Base-by-base conservation (phyloP, 805 yeast species). In the Scheffersomyces spartinae region DNA sequence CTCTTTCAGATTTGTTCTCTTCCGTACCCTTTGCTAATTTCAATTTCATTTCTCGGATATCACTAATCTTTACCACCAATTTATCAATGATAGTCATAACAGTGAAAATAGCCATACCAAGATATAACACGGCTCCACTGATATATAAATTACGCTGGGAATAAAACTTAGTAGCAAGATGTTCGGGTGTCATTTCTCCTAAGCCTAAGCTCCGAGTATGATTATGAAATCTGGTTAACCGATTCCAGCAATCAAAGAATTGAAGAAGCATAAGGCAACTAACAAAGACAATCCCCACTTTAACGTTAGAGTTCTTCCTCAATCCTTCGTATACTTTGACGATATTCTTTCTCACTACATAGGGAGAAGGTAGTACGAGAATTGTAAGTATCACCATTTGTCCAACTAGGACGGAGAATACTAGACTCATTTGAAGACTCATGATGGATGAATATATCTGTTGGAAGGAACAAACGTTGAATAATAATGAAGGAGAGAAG, bases 121-220 rank as follows among this genome's bases (percentile, higher is more conserved):
- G 60, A 45, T 68, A 74, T 31, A 74, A 46, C 4, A 72, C 74
- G 6, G 75, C 76, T 6, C 81, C 82, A 9, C 73, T 63, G 28
- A 74, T 59, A 43, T 74, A 74, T 21, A 71, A 54, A 36, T 74
- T 74, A 42, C 82, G 58, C 45, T 74, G 81, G 20, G 74, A 61
- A 38, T 71, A 74, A 30, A 75, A 73, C 32, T 73, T 68, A 24
- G 69, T 54, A 4, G 78, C 80, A 35, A 71, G 47, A 32, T 60
- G 66, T 13, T 74, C 78, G 19, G 57, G 48, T 21, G 64, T 55
- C 23, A 64, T 13, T 26, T 29, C 13, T 25, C 19, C 7, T 28
- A 25, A 10, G 31, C 35, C 13, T 30, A 38, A 4, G 36, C 21
- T 15, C 15, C 11, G 13, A 13, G 29, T 27, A 22, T 26, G 48